A percentile compares a stretch with the other conserved stretches of the same genome.
Evolutionary conservation across 306 rosid species (phyloP).

Genomic region (Cucurbita argyrosperma): DNA sequence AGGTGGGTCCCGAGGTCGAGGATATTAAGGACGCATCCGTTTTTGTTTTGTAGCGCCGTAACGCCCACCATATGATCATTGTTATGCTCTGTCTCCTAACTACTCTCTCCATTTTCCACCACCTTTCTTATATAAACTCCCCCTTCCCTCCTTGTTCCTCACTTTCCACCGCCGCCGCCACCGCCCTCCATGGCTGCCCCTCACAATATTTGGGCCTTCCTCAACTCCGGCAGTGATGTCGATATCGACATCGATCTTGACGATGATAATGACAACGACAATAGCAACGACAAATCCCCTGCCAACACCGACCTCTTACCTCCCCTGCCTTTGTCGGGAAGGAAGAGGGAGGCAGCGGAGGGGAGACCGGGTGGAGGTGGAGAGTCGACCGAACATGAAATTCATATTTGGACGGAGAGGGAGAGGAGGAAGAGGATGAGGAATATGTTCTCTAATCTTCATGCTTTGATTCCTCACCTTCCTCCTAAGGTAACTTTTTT

Average conservation of each 20-base stretch:
- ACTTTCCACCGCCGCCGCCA: neutral
- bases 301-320: neutral
- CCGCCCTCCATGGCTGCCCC: neutral
- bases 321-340: neutral
- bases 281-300: neutral
- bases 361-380: neutral
- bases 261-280: neutral
- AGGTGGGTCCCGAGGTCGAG: conserved; percentile 20
- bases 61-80: conserved; percentile 38
- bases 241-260: neutral
- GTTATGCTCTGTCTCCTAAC: conserved; percentile 15
- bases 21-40: conserved; percentile 10
- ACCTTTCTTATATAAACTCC: conserved; percentile 13
- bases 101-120: neutral
- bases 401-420: conserved; percentile 64
- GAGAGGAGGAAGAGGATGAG: conserved; percentile 85
- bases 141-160: neutral
- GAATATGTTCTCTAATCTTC: conserved; percentile 59
- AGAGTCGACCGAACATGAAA: conserved; percentile 29
- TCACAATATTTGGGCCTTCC: conserved; percentile 8
- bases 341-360: neutral
- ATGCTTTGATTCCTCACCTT: conserved; percentile 62
- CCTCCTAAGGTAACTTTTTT: conserved; percentile 50
- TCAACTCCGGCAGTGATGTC: conserved; percentile 10
- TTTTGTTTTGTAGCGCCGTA: conserved; percentile 25